Conservation (phyloP, 441 rosid genomes). For the Erodium moschatum region DNA sequence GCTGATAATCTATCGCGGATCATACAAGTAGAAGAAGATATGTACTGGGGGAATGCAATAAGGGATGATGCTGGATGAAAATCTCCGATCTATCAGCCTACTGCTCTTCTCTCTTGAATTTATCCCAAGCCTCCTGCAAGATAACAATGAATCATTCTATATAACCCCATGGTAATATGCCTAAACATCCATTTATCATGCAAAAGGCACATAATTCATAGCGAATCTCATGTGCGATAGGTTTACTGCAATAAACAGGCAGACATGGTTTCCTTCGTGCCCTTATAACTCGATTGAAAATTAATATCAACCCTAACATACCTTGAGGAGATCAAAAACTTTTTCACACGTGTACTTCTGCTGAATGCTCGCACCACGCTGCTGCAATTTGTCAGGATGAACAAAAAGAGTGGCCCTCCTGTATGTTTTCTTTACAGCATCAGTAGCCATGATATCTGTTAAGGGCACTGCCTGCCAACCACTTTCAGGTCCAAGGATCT, state of each 20-base stretch:
- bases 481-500: constrained; percentile 88
- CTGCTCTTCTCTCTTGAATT: constrained; percentile 61
- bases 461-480: constrained; percentile 85
- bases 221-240: neutral
- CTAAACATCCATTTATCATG: neutral
- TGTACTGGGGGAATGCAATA: neutral
- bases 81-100: constrained; percentile 19
- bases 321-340: constrained; percentile 96
- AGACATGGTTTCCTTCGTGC: too few species aligned
- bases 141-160: neutral
- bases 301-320: constrained; percentile 13
- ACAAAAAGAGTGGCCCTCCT: constrained; percentile 83
- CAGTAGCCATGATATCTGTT: constrained; percentile 57
- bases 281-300: neutral
- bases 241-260: too few species aligned
- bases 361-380: constrained; percentile 83
- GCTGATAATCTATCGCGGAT: neutral
- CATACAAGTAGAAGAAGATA: neutral
- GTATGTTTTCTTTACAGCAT: constrained; percentile 87
- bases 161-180: too few species aligned
- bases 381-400: constrained; percentile 96
- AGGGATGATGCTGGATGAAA: too few species aligned
- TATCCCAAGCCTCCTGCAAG: constrained; percentile 88
- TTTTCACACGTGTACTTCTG: constrained; percentile 90
- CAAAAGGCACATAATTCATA: neutral